A percentile compares a stretch with the other conserved stretches of the same genome.
These are phyloP conservation scores for Iris pallida DNA, from an alignment of 116 monocot species.

Conservation along the genomic window DNA sequence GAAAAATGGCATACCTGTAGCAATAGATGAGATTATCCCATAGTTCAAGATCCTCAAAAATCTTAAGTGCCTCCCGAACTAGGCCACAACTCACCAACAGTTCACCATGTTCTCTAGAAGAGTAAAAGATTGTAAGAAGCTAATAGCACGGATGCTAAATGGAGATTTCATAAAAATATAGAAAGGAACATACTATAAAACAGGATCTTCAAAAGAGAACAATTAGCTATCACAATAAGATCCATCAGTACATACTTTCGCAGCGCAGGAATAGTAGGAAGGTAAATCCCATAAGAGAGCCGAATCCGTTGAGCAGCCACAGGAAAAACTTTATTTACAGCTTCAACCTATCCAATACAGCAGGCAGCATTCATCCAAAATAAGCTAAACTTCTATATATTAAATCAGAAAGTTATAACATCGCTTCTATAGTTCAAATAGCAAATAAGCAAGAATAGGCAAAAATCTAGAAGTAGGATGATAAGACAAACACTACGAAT, in stretches of 20 bases:
- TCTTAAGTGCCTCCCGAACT: constrained; percentile 78
- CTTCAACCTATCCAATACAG: constrained; percentile 50
- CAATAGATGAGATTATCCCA: constrained; percentile 95
- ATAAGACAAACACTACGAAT: no score
- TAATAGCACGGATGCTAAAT: neutral
- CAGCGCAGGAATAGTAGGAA: constrained; percentile 76
- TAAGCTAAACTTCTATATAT: neutral
- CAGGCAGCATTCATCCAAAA: neutral
- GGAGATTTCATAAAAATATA: neutral
- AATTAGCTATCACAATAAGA: neutral
- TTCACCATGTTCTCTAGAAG: constrained; percentile 76
- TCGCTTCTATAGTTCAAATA: no score
- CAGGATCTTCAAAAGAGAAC: neutral
- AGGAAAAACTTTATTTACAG: constrained; percentile 42
- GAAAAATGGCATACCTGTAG: constrained; percentile 52
- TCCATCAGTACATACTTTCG: constrained; percentile 55
- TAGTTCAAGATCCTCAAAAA: constrained; percentile 95
- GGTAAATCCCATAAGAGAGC: constrained; percentile 57
- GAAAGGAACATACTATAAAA: neutral
- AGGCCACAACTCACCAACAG: constrained; percentile 75
- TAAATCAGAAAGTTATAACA: no score
- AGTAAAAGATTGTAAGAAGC: neutral
- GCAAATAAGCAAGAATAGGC: no score
- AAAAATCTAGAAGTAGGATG: no score
- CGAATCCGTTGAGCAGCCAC: constrained; percentile 44